Evolutionary conservation across 352 stramenopile genomes (phyloP), one percentile per base, ranked within the genome.

Genomic region (Phytophthora gonapodyides): DNA sequence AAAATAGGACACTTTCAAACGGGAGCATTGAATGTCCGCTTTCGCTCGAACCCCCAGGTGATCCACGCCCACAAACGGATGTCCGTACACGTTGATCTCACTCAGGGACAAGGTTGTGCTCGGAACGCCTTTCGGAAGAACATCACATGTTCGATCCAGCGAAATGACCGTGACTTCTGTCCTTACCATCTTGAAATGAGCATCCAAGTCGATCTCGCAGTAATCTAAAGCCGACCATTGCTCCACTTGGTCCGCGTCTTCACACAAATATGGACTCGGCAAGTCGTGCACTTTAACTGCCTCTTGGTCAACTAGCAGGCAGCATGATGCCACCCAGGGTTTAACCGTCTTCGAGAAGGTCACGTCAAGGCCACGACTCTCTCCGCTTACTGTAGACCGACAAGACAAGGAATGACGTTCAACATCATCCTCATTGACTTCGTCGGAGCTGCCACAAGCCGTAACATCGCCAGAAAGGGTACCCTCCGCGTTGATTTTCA

Each of bases 111-210:
- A 34, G 24, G 63, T 60, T 0, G 90, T 49, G 45, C 64, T 70
- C 4, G 84, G 84, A 21, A 86, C 71, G 5, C 79, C 73, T n/a
- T 62, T 59, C 0, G 76, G 64, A 7, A 90, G 62, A 6, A 92
- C 66, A 0, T 57, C 54, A n/a, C 78, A 92, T 7, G 33, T 65
- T 35, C 63, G 57, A 12, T 72, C 57, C 16, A 80, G 57, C 38
- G 70, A 63, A 15, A 63, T 45, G 7, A 88, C 44, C 3, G 70
- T 45, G 8, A 89, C 10, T 16, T 84, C 68, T 3, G 54, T 80
- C 21, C 81, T 84, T 10, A 71, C 21, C 13, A 88, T 33, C 56
- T 92, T 94, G 57, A 82, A 66, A 35, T 92, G 81, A 19, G 82
- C 61, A 48, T 89, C 75, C 51, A 91, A 42, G 34, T 87, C 69